Percentiles rank a stretch among this genome's conserved stretches.
phyloP scores from a whole-genome alignment of 768 basidiomycete species.

The Termitomyces bulborhizus region DNA sequence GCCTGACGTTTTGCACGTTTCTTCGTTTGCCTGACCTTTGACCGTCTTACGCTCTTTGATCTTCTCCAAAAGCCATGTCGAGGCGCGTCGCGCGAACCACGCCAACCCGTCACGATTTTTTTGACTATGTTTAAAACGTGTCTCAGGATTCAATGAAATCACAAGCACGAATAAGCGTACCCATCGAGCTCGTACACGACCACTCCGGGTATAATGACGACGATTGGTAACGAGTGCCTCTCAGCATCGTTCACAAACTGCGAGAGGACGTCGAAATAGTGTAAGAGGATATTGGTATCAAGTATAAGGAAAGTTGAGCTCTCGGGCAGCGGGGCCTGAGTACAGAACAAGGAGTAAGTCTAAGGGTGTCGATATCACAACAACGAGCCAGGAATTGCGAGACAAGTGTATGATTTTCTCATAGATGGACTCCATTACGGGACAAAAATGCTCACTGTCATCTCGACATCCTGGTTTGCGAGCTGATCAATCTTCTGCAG shows the following conservation, averaged over 20 bases:
- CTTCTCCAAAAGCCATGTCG: constrained; percentile 59
- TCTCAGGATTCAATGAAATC: background rate
- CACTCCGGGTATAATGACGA: constrained; percentile 65
- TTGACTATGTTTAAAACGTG: constrained; percentile 28
- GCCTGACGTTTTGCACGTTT: constrained; percentile 54
- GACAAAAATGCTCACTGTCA: constrained; percentile 44
- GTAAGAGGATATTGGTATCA: constrained; percentile 76
- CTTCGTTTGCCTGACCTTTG: constrained; percentile 55
- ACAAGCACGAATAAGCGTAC: constrained; percentile 26
- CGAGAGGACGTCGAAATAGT: constrained; percentile 57
- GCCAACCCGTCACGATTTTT: constrained; percentile 41
- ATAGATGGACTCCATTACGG: constrained; percentile 1
- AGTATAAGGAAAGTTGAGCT: constrained; percentile 48
- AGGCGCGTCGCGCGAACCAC: constrained; percentile 66
- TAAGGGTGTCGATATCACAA: background rate
- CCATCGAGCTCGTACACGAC: constrained; percentile 76
- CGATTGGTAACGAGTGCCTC: constrained; percentile 37
- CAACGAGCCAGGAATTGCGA: background rate
- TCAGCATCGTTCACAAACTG: constrained; percentile 62
- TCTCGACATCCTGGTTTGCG: constrained; percentile 65
- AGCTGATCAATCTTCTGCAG: constrained; percentile 47
- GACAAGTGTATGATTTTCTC: background rate
- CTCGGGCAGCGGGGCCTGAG: constrained; percentile 37
- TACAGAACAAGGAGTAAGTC: constrained; percentile 5
- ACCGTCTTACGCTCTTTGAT: constrained; percentile 50